phyloP scores from a whole-genome alignment of 306 rosid genomes.

The Vigna reflexopilosa region DNA sequence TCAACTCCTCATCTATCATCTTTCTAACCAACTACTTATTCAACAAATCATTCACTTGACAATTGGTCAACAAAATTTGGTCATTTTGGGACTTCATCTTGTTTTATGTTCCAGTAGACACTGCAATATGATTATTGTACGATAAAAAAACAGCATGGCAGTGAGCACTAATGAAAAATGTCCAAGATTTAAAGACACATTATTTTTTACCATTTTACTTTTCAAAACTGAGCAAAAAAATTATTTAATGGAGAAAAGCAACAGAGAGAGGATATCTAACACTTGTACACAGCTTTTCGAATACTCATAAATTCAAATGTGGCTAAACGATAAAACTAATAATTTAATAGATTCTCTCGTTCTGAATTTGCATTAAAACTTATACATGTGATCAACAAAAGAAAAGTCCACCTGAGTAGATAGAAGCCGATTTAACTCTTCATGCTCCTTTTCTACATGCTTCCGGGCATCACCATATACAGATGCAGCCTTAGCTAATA shows the following conservation, averaged over 20 bases:
- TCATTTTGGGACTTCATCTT: conserved; percentile 22
- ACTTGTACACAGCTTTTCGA: conserved; percentile 8
- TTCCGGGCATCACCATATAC: conserved; percentile 94
- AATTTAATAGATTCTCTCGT: conserved; percentile 8
- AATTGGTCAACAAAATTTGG: conserved; percentile 3
- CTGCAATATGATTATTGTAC: conserved; percentile 25
- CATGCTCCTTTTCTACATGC: conserved; percentile 98
- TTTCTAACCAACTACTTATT: not conserved
- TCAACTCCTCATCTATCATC: conserved; percentile 20
- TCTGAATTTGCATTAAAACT: conserved; percentile 39
- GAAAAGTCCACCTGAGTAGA: conserved; percentile 76
- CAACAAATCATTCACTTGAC: conserved; percentile 18
- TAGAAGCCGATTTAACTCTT: conserved; percentile 76
- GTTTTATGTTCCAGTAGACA: conserved; percentile 10
- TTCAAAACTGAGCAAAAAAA: conserved; percentile 19
- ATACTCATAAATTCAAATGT: conserved; percentile 4
- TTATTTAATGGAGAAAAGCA: conserved; percentile 1
- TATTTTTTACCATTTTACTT: not conserved
- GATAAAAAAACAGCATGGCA: not conserved
- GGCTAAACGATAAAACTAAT: conserved; percentile 10
- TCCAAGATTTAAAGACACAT: too few species aligned
- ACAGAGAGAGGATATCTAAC: not conserved
- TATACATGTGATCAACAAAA: conserved; percentile 29
- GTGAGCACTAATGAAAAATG: conserved; percentile 8
- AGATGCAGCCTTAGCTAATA: conserved; percentile 93